Percentiles rank a stretch among this genome's conserved stretches.
Conservation (phyloP, 2,329 filamentous ascomycete species). For the Pseudogymnoascus sp. region DNA sequence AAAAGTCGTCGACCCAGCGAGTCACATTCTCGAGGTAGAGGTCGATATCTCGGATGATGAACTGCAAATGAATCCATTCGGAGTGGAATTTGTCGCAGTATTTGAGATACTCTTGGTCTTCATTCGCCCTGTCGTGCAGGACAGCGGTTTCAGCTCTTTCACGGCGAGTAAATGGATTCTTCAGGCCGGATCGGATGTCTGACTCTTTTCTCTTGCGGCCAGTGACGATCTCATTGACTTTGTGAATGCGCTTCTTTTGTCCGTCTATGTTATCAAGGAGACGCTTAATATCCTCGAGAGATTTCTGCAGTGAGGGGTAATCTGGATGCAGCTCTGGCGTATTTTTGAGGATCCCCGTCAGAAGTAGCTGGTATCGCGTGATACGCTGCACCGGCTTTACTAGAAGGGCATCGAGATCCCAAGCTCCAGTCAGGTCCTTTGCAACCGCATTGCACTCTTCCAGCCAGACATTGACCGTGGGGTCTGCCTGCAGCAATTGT, state of each 20-base stretch:
- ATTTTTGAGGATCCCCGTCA: conserved; percentile 68
- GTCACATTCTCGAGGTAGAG: conserved; percentile 78
- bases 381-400: conserved; percentile 96
- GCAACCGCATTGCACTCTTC: conserved; percentile 88
- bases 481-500: conserved; percentile 53
- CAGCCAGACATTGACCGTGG: conserved; percentile 71
- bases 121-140: conserved; percentile 41
- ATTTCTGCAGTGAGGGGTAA: conserved; percentile 49
- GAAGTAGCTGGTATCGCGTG: conserved; percentile 83
- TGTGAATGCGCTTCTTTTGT: conserved; percentile 86
- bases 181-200: conserved; percentile 73
- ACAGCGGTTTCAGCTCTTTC: conserved; percentile 23
- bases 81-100: conserved; percentile 82
- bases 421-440: conserved; percentile 83
- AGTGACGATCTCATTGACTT: conserved; percentile 78
- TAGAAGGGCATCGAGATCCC: conserved; percentile 91
- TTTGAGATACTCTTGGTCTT: conserved; percentile 74
- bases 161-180: conserved; percentile 75
- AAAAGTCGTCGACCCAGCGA: conserved; percentile 71
- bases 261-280: conserved; percentile 86
- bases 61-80: conserved; percentile 84
- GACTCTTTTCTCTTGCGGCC: conserved; percentile 79
- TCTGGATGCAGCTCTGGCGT: conserved; percentile 83
- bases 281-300: conserved; percentile 40
- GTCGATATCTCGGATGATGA: conserved; percentile 81